Conservation (phyloP, 805 yeast species). For the Yarrowia porcina region DNA sequence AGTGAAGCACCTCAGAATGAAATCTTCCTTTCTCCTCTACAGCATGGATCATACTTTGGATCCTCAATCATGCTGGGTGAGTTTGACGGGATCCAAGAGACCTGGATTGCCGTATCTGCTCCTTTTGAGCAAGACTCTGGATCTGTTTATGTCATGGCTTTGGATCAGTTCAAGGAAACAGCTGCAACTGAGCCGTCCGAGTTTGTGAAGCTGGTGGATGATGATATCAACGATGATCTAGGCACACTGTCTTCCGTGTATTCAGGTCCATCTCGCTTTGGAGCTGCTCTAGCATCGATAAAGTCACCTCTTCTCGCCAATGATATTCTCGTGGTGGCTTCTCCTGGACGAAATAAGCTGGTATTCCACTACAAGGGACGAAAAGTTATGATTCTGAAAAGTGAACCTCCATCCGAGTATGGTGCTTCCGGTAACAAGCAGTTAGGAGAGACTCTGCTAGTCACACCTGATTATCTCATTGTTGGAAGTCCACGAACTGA, state of each 20-base stretch:
- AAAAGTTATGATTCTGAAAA: background rate
- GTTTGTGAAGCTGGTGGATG: background rate
- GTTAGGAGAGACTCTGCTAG: conserved; percentile 3
- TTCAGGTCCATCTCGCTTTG: conserved; percentile 21
- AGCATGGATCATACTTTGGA: conserved; percentile 47
- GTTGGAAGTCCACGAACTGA: conserved; percentile 5
- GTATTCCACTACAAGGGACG: conserved; percentile 12
- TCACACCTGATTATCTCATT: background rate
- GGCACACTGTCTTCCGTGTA: conserved; percentile 29
- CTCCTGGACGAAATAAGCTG: conserved; percentile 1
- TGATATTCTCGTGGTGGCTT: background rate
- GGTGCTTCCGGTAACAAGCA: background rate
- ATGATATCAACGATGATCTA: conserved; percentile 8
- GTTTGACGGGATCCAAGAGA: conserved; percentile 40
- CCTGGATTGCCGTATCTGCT: conserved; percentile 51
- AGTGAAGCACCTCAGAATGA: conserved; percentile 8
- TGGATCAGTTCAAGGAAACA: conserved; percentile 10
- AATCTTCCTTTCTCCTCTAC: conserved; percentile 27
- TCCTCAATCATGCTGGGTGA: conserved; percentile 44
- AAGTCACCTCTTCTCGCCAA: background rate
- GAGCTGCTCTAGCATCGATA: background rate
- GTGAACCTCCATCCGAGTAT: background rate
- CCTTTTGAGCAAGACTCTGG: conserved; percentile 41
- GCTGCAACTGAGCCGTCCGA: background rate
- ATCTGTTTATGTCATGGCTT: background rate